Evolutionary conservation across 768 basidiomycete genomes (phyloP).

Genomic region (Gelatoporia subvermispora): DNA sequence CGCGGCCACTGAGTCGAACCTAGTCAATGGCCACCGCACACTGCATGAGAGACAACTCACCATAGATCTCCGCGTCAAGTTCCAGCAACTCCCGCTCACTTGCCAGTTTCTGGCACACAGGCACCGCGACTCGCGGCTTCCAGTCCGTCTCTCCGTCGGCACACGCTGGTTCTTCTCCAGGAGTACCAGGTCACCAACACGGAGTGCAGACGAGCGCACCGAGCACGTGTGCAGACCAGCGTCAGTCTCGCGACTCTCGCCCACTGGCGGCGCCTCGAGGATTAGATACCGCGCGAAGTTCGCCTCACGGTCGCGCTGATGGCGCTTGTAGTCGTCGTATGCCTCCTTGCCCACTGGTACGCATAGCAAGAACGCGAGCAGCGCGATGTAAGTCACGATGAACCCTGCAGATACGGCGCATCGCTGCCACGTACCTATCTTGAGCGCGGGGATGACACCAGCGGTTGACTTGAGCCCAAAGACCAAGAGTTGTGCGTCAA

Average conservation of each 20-base stretch:
- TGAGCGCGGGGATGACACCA: slow-evolving; percentile 91
- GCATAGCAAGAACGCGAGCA: slow-evolving; percentile 88
- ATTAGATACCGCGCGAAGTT: slow-evolving; percentile 90
- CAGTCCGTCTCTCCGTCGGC: slow-evolving; percentile 99
- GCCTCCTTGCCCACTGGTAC: slow-evolving; percentile 99
- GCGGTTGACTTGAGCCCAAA: too few species aligned
- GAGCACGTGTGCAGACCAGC: slow-evolving; percentile 46
- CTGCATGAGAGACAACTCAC: too few species aligned
- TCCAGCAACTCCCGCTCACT: slow-evolving; percentile 49
- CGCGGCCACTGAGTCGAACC: slow-evolving; percentile 90
- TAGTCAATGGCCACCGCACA: too few species aligned
- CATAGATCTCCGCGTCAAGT: slow-evolving; percentile 87
- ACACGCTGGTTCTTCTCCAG: slow-evolving; percentile 98
- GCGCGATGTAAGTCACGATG: slow-evolving; percentile 93
- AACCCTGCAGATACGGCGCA: slow-evolving; percentile 55
- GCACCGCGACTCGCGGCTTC: slow-evolving; percentile 91
- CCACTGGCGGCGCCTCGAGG: slow-evolving; percentile 49
- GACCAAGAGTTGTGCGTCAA: too few species aligned
- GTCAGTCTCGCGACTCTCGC: slow-evolving; percentile 25
- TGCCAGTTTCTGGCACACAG: slow-evolving; percentile 71
- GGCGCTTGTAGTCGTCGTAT: slow-evolving; percentile 95
- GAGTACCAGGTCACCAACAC: slow-evolving; percentile 85
- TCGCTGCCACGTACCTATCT: slow-evolving; percentile 65
- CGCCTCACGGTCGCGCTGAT: slow-evolving; percentile 88
- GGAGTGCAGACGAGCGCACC: slow-evolving; percentile 82